These are phyloP conservation scores for Fomitopsis betulina DNA, from an alignment of 1,284 basidiomycete species.

Conservation along the genomic window DNA sequence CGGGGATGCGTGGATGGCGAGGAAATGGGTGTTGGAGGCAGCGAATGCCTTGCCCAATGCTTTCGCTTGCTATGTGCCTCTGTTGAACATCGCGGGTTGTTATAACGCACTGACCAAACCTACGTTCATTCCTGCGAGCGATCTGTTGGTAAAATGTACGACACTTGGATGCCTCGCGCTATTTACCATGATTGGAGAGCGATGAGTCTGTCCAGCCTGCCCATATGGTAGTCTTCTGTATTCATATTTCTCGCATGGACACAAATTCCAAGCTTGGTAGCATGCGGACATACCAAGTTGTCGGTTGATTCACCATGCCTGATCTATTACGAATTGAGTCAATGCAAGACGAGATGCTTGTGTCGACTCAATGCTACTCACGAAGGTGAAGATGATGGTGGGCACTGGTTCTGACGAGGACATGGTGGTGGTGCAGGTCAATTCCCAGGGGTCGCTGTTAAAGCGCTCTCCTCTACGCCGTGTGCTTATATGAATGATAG, in stretches of 20 bases:
- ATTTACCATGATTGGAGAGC: conserved; percentile 74
- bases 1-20: conserved; percentile 75
- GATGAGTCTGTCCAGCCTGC: conserved; percentile 84
- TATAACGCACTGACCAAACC: conserved; percentile 17
- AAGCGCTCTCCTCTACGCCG: too few relatives aligned
- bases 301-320: conserved; percentile 81
- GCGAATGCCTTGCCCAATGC: conserved; percentile 64
- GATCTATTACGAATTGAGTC: conserved; percentile 29
- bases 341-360: conserved; percentile 5
- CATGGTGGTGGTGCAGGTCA: conserved; percentile 7
- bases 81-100: neutral
- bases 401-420: conserved; percentile 4
- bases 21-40: conserved; percentile 44
- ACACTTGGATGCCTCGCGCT: conserved; percentile 13
- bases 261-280: neutral
- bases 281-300: conserved; percentile 42
- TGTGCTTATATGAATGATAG: too few relatives aligned
- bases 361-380: conserved; percentile 8
- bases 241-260: neutral
- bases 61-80: conserved; percentile 66
- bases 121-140: conserved; percentile 58
- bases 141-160: neutral
- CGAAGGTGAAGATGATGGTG: conserved; percentile 24
- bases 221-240: conserved; percentile 61
- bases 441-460: neutral